Evolutionary conservation across 345 rosid species (phyloP).

Genomic region (Lepidium sativum): DNA sequence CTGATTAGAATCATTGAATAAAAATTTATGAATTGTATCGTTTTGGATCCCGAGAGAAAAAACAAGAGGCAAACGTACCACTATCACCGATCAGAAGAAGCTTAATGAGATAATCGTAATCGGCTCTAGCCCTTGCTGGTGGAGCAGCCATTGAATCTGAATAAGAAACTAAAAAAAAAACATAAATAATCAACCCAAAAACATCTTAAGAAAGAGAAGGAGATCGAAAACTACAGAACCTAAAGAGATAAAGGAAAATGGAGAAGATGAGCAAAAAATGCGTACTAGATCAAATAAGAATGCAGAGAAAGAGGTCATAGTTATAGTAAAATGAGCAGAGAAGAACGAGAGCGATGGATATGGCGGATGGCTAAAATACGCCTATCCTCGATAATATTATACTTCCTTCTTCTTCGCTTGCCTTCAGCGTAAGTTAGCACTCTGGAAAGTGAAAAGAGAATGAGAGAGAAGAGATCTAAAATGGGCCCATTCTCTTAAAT

Average conservation of each 20-base stretch:
- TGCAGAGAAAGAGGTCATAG: background rate
- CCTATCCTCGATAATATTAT: background rate
- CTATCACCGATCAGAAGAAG: conserved; percentile 73
- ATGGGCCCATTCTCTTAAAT: background rate
- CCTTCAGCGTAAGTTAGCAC: conserved; percentile 15
- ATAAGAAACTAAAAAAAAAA: background rate
- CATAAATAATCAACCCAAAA: conserved; percentile 8
- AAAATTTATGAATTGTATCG: conserved; percentile 3
- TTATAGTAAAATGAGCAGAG: conserved; percentile 14
- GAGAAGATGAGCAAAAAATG: background rate
- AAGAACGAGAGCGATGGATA: conserved; percentile 20
- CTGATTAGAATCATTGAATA: background rate
- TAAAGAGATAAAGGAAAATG: conserved; percentile 1
- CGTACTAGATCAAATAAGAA: conserved; percentile 13
- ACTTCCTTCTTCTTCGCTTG: conserved; percentile 22
- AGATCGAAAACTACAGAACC: background rate
- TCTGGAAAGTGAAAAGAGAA: background rate
- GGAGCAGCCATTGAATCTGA: conserved; percentile 54
- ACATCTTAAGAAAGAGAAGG: background rate
- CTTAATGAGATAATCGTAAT: conserved; percentile 67
- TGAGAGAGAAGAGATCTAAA: background rate
- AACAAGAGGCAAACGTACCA: conserved; percentile 28
- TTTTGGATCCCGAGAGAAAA: background rate
- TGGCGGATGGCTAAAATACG: conserved; percentile 31
- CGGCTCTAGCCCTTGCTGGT: conserved; percentile 74